Percentiles rank a stretch among this genome's conserved stretches.
phyloP scores from a whole-genome alignment of 2,329 filamentous ascomycete species.

The Colletotrichum aenigma region DNA sequence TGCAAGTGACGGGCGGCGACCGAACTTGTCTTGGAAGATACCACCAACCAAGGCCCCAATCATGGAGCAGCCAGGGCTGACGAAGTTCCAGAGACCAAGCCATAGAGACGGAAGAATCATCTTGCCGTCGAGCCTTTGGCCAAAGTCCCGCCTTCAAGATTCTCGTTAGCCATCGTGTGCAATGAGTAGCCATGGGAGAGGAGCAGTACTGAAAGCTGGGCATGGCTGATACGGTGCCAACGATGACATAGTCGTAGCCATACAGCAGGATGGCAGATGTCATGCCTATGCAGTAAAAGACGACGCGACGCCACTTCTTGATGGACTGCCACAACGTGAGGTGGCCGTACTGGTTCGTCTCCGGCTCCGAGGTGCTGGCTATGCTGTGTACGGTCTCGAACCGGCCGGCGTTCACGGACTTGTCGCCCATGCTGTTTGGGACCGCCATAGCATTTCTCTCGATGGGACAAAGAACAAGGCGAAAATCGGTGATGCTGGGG shows the following conservation, averaged over 20 bases:
- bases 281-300: constrained; percentile 29
- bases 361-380: neutral
- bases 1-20: constrained; percentile 39
- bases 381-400: neutral
- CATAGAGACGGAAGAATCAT: constrained; percentile 46
- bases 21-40: constrained; percentile 42
- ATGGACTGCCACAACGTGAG: constrained; percentile 26
- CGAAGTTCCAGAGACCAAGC: constrained; percentile 48
- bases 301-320: constrained; percentile 27
- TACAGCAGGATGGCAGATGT: constrained; percentile 29
- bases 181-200: neutral
- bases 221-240: constrained; percentile 34
- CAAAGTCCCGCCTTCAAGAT: constrained; percentile 33
- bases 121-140: constrained; percentile 29
- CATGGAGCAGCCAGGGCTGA: constrained; percentile 40
- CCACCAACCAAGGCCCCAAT: constrained; percentile 41
- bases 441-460: constrained; percentile 2
- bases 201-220: constrained; percentile 29
- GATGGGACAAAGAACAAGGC: neutral
- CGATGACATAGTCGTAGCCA: constrained; percentile 32
- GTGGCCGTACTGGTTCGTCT: constrained; percentile 18
- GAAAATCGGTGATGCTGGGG: neutral
- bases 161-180: neutral
- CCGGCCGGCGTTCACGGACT: neutral
- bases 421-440: constrained; percentile 1